Evolutionary conservation across 306 rosid species (phyloP).

Genomic region (Inga leiocalycina): DNA sequence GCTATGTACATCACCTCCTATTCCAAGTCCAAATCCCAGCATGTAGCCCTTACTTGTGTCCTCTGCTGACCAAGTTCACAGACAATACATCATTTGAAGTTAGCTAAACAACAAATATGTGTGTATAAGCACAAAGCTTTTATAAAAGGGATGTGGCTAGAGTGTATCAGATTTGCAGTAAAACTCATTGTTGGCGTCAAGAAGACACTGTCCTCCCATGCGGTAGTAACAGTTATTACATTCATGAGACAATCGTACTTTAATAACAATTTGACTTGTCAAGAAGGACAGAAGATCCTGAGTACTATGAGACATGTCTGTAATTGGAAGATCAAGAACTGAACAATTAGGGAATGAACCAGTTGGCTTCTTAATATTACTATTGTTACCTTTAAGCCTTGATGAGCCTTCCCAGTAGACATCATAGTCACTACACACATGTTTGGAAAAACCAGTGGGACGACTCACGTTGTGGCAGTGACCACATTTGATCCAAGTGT

Average conservation of each 20-base stretch:
- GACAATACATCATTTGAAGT: neutral
- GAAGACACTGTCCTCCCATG: neutral
- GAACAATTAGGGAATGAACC: slow-evolving; percentile 14
- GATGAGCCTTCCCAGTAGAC: neutral
- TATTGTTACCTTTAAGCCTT: neutral
- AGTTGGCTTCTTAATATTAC: neutral
- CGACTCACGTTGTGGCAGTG: neutral
- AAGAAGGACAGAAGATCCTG: neutral
- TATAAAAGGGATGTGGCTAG: too few species aligned
- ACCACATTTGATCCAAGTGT: neutral
- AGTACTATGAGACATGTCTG: neutral
- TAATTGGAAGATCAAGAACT: slow-evolving; percentile 24
- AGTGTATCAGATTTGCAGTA: neutral
- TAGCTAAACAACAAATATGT: neutral
- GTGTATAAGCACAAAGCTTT: neutral
- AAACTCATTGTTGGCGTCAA: neutral
- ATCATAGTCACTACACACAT: neutral
- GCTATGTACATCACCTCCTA: neutral
- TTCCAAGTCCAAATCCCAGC: neutral
- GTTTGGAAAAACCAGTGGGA: neutral
- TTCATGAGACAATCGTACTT: neutral
- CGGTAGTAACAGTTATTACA: neutral
- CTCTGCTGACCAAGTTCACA: neutral
- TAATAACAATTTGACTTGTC: neutral
- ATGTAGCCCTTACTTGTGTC: neutral